A percentile compares a stretch with the other conserved stretches of the same genome.
Conservation (phyloP, 2,329 filamentous ascomycete genomes). For the Trichoderma hamatum region DNA sequence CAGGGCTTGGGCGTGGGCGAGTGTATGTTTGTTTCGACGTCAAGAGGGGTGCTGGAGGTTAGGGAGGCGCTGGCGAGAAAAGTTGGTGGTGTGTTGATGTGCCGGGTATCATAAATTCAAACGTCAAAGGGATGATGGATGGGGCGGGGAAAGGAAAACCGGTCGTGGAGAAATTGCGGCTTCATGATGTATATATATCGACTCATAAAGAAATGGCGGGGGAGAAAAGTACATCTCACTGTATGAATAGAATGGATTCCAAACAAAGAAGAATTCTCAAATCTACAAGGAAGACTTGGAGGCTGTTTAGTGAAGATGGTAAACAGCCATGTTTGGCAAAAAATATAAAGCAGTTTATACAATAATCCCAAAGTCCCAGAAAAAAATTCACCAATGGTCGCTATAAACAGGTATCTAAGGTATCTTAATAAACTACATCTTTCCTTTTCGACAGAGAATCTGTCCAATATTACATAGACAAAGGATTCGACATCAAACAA, state of each 20-base stretch:
- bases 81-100: constrained; percentile 79
- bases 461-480: constrained; percentile 25
- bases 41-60: constrained; percentile 76
- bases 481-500: constrained; percentile 15
- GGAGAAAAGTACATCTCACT: constrained; percentile 8
- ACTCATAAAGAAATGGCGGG: neutral
- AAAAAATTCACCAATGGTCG: constrained; percentile 23
- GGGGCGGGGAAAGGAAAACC: neutral
- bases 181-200: constrained; percentile 3
- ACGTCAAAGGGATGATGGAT: neutral
- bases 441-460: constrained; percentile 19
- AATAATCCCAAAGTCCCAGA: constrained; percentile 22
- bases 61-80: constrained; percentile 80
- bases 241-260: constrained; percentile 26
- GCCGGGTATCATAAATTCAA: constrained; percentile 61
- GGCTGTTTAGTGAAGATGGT: neutral
- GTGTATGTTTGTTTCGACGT: constrained; percentile 77
- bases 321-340: neutral
- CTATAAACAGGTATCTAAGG: constrained; percentile 30
- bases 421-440: constrained; percentile 29
- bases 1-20: constrained; percentile 79
- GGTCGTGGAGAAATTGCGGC: neutral
- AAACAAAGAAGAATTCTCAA: neutral
- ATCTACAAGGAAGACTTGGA: neutral
- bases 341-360: constrained; percentile 15